phyloP scores from a whole-genome alignment of 2,329 filamentous ascomycete species.

The Alternaria sp. region DNA sequence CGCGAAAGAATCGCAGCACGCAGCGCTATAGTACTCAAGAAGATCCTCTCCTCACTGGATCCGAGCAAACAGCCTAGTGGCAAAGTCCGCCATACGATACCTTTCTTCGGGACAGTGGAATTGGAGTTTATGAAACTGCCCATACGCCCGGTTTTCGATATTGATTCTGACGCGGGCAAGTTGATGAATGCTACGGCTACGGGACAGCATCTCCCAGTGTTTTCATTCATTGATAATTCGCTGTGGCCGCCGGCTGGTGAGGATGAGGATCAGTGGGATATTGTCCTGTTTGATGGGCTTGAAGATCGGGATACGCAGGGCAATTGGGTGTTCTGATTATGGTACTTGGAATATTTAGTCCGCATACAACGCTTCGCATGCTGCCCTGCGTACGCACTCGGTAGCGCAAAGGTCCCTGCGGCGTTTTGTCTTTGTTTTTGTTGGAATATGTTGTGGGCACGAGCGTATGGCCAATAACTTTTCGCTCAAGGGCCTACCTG shows the following conservation, averaged over 20 bases:
- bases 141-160: constrained; percentile 34
- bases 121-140: constrained; percentile 38
- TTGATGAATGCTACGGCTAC: constrained; percentile 32
- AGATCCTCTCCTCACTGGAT: constrained; percentile 41
- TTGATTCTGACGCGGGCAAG: constrained; percentile 37
- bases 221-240: constrained; percentile 43
- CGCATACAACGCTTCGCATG: background rate
- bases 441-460: background rate
- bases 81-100: constrained; percentile 35
- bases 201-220: constrained; percentile 36
- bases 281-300: constrained; percentile 44
- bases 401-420: background rate
- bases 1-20: constrained; percentile 44
- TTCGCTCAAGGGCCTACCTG: background rate
- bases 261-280: constrained; percentile 38
- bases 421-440: background rate
- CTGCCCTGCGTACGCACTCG: constrained; percentile 6
- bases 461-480: background rate
- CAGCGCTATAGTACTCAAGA: constrained; percentile 43
- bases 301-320: constrained; percentile 43
- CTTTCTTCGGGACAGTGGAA: constrained; percentile 45
- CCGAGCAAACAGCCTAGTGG: constrained; percentile 29
- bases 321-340: constrained; percentile 37
- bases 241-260: constrained; percentile 37
- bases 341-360: background rate